phyloP scores from a whole-genome alignment of 345 rosid species.

The Acer saccharum region DNA sequence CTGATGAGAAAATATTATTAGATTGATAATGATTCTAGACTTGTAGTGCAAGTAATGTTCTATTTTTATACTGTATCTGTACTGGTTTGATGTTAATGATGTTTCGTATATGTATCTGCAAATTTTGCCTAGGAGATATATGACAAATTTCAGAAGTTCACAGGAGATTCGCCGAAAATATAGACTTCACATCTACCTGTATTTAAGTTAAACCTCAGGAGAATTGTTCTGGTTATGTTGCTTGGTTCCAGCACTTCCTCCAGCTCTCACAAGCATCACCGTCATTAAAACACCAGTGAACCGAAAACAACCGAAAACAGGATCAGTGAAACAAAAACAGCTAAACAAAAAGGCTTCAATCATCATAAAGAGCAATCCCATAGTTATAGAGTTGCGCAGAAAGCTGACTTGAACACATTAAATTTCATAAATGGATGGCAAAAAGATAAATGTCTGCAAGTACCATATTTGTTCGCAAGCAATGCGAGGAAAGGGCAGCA shows the following conservation, averaged over 20 bases:
- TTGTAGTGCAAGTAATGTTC: background rate
- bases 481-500: background rate
- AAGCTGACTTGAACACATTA: background rate
- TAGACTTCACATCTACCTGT: background rate
- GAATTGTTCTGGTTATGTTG: background rate
- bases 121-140: background rate
- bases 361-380: background rate
- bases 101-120: background rate
- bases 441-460: background rate
- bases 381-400: background rate
- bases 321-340: background rate
- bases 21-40: background rate
- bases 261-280: background rate
- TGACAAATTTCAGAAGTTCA: background rate
- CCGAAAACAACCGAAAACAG: background rate
- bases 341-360: background rate
- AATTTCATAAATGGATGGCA: background rate
- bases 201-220: background rate
- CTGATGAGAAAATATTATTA: too few species aligned
- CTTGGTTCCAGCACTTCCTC: background rate
- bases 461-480: too few species aligned
- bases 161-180: background rate
- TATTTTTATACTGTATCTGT: too few species aligned
- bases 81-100: too few species aligned
- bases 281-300: background rate